Base-by-base conservation (phyloP, 495 filamentous ascomycete species). In the Trichocladium uniseriatum region DNA sequence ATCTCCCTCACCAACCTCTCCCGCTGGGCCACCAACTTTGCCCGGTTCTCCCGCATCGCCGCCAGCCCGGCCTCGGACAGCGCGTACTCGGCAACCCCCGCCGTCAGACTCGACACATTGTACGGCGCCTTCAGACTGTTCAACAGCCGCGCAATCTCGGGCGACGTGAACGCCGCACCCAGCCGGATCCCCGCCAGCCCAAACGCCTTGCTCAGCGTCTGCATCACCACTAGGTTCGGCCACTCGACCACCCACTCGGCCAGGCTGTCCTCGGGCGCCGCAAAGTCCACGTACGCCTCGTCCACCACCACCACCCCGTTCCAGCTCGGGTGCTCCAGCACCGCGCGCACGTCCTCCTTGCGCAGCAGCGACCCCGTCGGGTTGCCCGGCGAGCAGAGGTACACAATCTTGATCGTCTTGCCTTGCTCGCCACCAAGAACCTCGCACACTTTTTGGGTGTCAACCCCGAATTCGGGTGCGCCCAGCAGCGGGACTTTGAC, bases 181-280 rank as follows among this genome's bases (percentile, higher is more conserved):
- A 89, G 66, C 4, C 92, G 76, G 58, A 97, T 95, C 14, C 92
- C 92, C 2, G 92, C 92, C 49, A 98, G 75, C 2, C 92, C 92
- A 59, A 98, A 98, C 0, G 87, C 92, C 66, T 98, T 98, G 59
- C 85, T 90, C 11, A 96, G 71, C 1, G 92, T 97, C 71, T 98
- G 92, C 89, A 96, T 92, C 31, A 98, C 89, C 18, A 95, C 89
- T 10, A 98, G 74, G 62, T 97, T 98, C n/a, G 91, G 89, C 80
- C 82, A 94, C 58, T 94, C 89, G 14, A 72, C 74, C 8, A 92
- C 91, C 87, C 86, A 94, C 63, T 94, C 86, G n/a, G 92, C 92
- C 15, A 96, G 75, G 61, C 81, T 87, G 28, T 84, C 78, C 19
- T 80, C 82, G 35, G 85, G 79, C 0, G 83, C 79, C 15, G 94